Base-by-base conservation (phyloP, 2,329 filamentous ascomycete genomes). In the Fusarium siculi region DNA sequence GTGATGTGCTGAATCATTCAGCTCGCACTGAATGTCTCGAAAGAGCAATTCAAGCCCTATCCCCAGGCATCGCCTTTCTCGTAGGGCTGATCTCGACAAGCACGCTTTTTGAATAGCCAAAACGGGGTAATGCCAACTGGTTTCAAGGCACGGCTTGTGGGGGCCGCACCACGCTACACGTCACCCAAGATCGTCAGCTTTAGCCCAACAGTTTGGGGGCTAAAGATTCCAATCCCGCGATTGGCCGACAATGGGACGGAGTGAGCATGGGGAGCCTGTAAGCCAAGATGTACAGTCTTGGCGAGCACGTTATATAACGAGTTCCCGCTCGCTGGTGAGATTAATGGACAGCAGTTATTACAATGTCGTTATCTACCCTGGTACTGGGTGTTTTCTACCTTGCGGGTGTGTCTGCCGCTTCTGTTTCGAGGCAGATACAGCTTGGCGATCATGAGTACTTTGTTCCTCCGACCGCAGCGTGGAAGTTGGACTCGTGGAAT, bases 341-440 rank as follows among this genome's bases (percentile, higher is more conserved):
- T 55, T 40, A 42, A 55, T 5, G 32, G 18, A 4, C 40, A 37
- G 14, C 18, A 40, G 18, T 49, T 39, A 36, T 40, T 54, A 58
- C 11, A 28, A 71, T 71, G 67, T 36, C 25, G 25, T 50, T 54
- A 25, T 44, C 30, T 25, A 25, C 28, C 18, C 25, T 71, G 19
- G 28, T 32, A 8, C 7, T 66, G 16, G 36, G 44, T 32, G 11
- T 57, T 4, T 34, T 72, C 23, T 58, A n/a, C 32, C 32, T 63
- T 11, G 15, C 43, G 5, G 4, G 37, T 18, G 63, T 23, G 7
- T 55, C 53, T 43, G 68, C 68, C 15, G 58, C 50, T 18, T 55
- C 53, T 34, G 56, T 72, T 10, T 72, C 69, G 5, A 54, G 68
- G 11, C 69, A 72, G 37, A 72, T 72, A 15, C 53, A 72, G 9